Evolutionary conservation across 768 basidiomycete genomes (phyloP).

Genomic region (Mycena kentingensis): DNA sequence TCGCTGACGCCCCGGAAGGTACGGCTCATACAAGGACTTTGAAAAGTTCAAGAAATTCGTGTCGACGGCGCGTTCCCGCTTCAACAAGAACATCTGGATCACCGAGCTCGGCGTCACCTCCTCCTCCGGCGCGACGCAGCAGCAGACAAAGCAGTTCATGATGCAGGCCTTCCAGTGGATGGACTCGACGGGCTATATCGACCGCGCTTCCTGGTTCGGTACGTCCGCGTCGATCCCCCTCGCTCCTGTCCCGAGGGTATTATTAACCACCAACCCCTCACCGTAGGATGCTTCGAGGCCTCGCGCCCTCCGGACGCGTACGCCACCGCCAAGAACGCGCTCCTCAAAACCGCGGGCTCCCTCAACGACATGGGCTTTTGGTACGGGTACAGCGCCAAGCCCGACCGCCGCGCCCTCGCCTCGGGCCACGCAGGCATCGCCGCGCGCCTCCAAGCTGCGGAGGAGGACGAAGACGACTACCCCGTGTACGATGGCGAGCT

Average conservation of each 20-base stretch:
- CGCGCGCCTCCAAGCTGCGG: not conserved
- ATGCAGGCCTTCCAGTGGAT: slow-evolving; percentile 12
- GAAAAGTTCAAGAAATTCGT: slow-evolving; percentile 8
- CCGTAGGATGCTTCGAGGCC: slow-evolving; percentile 3
- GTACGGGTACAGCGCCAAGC: not conserved
- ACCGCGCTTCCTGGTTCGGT: slow-evolving; percentile 7
- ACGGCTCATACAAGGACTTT: slow-evolving; percentile 18
- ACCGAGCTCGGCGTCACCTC: slow-evolving; percentile 18
- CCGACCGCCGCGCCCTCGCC: not conserved
- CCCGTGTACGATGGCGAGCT: no score
- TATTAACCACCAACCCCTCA: not conserved
- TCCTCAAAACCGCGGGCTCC: not conserved
- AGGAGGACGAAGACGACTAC: no score
- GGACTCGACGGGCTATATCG: slow-evolving; percentile 10
- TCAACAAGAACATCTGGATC: slow-evolving; percentile 9
- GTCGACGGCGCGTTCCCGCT: slow-evolving; percentile 5
- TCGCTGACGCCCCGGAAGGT: slow-evolving; percentile 2
- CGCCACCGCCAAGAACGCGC: slow-evolving; percentile 7
- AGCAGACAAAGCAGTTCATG: slow-evolving; percentile 17
- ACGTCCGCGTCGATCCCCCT: not conserved
- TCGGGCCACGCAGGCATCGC: slow-evolving; percentile 1
- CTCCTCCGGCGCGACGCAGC: slow-evolving; percentile 1
- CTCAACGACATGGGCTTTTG: slow-evolving; percentile 11
- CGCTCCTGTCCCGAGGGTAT: not conserved
- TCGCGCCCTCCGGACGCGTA: slow-evolving; percentile 4